Evolutionary conservation across 2,329 filamentous ascomycete species (phyloP), one percentile per base, ranked within the genome.

Genomic region (Thyridium curvatum): DNA sequence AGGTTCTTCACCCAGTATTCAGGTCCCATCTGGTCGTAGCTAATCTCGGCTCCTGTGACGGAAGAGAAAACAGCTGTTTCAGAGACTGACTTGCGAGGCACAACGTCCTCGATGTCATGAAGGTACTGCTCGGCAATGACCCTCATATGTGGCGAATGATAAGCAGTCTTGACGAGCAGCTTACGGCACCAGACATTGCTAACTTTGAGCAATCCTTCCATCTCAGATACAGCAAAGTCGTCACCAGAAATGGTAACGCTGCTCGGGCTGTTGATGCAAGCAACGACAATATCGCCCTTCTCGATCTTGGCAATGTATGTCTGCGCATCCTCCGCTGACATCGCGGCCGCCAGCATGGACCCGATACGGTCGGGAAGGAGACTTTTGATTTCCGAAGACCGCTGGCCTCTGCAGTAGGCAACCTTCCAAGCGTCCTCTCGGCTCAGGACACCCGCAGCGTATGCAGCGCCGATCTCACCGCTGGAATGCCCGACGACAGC

Each of bases 81-180:
- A 0, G 68, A 72, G 41, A 66, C 58, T 59, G 71, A 69, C 5
- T 37, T 26, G 3, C 30, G 37, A 10, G 18, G 18, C 14, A 15
- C 29, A 28, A 50, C 40, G 15, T 41, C 38, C 12, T 42, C 45
- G 17, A 54, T 45, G 2, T 40, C 32, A 17, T 36, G 34, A n/a
- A 46, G 44, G 39, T 55, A 56, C 10, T 42, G 43, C 8, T 45
- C 42, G 21, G 46, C 46, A 2, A 45, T 39, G 1, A 42, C 40
- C 17, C 28, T 39, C 51, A 58, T 61, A 21, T 52, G 49, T 30
- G 52, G 51, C 4, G 59, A 62, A 42, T 61, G 59, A 42, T 61
- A 60, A 12, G 60, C 59, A 12, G 48, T 52, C 30, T 52, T 48
- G 8, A 62, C 55, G 18, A 46, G 44, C 14, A 62, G 50, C 35